Evolutionary conservation across 306 rosid species (phyloP).

Genomic region (Vicia villosa): DNA sequence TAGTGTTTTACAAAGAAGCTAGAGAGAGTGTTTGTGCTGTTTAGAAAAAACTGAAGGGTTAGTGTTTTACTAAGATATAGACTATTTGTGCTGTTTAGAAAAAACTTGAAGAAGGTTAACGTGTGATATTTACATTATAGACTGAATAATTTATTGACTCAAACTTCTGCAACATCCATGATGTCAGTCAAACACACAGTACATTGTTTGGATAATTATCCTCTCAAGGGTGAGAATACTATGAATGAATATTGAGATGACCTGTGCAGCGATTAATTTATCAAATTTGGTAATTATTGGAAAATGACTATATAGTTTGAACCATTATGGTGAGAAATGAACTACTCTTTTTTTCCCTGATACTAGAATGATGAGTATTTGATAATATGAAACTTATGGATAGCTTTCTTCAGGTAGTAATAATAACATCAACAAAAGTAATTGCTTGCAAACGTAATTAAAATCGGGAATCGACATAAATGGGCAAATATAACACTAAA

Average conservation of each 20-base stretch:
- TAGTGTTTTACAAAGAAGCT: too few relatives aligned
- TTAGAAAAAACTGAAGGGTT: too few relatives aligned
- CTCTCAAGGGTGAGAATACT: background rate
- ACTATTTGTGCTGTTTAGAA: background rate
- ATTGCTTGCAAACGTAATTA: slow-evolving; percentile 25
- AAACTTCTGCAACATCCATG: slow-evolving; percentile 2
- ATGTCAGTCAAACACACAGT: background rate
- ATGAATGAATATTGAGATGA: background rate
- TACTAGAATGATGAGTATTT: too few relatives aligned
- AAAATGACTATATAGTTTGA: background rate
- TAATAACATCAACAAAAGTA: slow-evolving; percentile 15
- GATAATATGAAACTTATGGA: background rate
- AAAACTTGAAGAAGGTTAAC: background rate
- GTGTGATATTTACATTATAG: background rate
- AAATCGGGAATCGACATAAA: slow-evolving; percentile 17
- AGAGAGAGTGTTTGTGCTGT: too few relatives aligned
- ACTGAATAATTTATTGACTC: background rate
- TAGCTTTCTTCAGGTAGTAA: slow-evolving; percentile 30
- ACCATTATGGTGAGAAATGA: slow-evolving; percentile 16
- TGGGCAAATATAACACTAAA: slow-evolving; percentile 24
- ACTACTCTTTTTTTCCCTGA: background rate
- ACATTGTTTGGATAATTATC: background rate
- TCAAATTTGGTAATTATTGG: background rate
- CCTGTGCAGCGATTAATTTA: background rate
- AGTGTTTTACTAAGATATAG: background rate